Evolutionary conservation across 202 grass and related monocot genomes (phyloP), one percentile per base, ranked within the genome.

Genomic region (Brachypodium distachyon): DNA sequence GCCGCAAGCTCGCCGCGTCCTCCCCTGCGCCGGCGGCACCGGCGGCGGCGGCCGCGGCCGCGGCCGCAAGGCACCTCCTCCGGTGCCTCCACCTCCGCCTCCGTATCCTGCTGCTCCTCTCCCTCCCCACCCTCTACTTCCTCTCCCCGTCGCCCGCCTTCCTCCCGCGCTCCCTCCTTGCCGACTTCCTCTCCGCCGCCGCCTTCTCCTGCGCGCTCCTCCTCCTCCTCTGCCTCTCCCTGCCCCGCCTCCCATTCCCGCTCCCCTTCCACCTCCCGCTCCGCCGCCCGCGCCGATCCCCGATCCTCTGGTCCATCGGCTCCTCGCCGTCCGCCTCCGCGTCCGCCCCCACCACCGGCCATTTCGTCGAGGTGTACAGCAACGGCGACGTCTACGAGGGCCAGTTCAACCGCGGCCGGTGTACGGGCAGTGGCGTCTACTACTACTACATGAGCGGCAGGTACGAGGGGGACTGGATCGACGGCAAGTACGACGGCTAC

Each of bases 371-470:
- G 81, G 78, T 95, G 6, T 99, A 90, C 72, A 96, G 71, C 85
- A 99, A 96, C 63, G 92, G 96, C 1, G 96, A 96, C 57, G 72
- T 93, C 58, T 99, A 96, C 73, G 96, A 96, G 90, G 96, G 96
- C 40, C 91, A 96, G 63, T 96, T 95, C 82, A 88, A 89, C 51
- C 67, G 85, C 1, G 85, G 89, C 6, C 91, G 93, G 7, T 86
- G 90, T 83, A 92, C 96, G 0, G 96, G 96, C 23, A 99, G 89
- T 34, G 96, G 96, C 73, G 89, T 99, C 16, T 99, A 99, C 83
- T 91, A 93, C 70, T 99, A 99, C 72, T 95, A 92, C 85, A 99
- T 99, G 92, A 99, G 92, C 69, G 96, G 96, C 42, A 85, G 89
- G 74, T 99, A 99, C 42, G 96, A 98, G 79, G 96, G 96, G 11